Conservation (phyloP, 768 basidiomycete genomes). For the Phanerochaete sordida region DNA sequence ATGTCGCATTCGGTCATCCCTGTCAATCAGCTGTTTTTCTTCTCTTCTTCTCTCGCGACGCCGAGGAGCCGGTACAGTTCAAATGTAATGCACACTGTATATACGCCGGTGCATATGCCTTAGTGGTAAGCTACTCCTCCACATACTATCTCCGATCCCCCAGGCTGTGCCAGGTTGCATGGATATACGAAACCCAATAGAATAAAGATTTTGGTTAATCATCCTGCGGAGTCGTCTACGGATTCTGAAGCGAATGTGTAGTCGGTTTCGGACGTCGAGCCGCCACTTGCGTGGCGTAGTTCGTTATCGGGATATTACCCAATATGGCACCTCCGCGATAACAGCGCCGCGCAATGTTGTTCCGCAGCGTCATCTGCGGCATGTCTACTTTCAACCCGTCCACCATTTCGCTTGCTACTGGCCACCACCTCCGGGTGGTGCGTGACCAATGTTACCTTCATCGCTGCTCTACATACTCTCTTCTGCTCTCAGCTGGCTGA, state of each 20-base stretch:
- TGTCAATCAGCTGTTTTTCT: too few species aligned
- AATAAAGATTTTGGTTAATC: background rate
- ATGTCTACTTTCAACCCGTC: background rate
- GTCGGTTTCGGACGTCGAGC: too few species aligned
- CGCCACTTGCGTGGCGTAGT: background rate
- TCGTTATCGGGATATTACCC: background rate
- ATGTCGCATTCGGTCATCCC: background rate
- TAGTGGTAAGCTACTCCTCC: background rate
- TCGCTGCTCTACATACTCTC: conserved; percentile 1
- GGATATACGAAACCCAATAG: background rate
- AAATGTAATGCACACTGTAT: background rate
- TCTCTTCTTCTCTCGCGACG: background rate
- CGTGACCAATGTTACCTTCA: conserved; percentile 4
- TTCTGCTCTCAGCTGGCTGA: background rate
- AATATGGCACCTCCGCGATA: background rate
- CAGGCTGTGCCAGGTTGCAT: background rate
- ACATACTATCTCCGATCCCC: background rate
- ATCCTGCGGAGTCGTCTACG: background rate
- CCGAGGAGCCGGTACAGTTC: background rate
- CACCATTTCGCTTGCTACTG: background rate
- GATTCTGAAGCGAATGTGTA: background rate
- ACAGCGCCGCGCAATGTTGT: background rate
- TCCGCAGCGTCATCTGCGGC: background rate
- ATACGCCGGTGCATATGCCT: too few species aligned
- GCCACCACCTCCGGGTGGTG: conserved; percentile 1